These are phyloP conservation scores for Neonectria neomacrospora DNA, from an alignment of 2,329 filamentous ascomycete species.

Conservation along the genomic window DNA sequence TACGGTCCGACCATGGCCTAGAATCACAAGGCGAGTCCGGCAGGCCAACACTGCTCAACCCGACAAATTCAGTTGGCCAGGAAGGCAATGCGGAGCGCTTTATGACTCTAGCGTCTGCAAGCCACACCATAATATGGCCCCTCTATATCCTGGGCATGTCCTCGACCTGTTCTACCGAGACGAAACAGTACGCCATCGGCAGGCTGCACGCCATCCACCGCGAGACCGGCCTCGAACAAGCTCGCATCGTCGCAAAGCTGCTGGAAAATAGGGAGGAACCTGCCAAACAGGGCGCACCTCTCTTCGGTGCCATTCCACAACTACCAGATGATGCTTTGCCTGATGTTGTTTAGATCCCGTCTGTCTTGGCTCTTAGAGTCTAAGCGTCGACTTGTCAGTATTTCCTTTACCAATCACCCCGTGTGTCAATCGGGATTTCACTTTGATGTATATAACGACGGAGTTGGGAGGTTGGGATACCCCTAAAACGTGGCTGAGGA, in stretches of 20 bases:
- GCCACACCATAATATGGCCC: slow-evolving; percentile 62
- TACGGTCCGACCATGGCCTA: background rate
- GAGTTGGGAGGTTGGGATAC: slow-evolving; percentile 25
- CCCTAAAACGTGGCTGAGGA: slow-evolving; percentile 13
- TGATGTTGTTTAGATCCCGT: slow-evolving; percentile 41
- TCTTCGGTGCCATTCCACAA: slow-evolving; percentile 42
- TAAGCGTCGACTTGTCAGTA: slow-evolving; percentile 3
- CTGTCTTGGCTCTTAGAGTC: background rate
- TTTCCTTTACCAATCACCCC: slow-evolving; percentile 2
- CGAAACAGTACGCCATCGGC: slow-evolving; percentile 57
- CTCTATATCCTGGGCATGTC: slow-evolving; percentile 62
- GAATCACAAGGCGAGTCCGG: slow-evolving; percentile 34
- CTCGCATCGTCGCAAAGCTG: slow-evolving; percentile 55
- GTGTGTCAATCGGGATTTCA: slow-evolving; percentile 16
- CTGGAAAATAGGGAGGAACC: slow-evolving; percentile 50
- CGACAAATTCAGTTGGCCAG: slow-evolving; percentile 49
- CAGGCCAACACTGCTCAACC: slow-evolving; percentile 54
- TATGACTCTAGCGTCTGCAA: slow-evolving; percentile 60
- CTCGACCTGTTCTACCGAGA: slow-evolving; percentile 54
- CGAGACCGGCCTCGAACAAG: slow-evolving; percentile 60
- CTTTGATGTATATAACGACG: slow-evolving; percentile 16
- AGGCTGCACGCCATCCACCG: slow-evolving; percentile 57
- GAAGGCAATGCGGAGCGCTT: slow-evolving; percentile 56
- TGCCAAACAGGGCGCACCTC: slow-evolving; percentile 4
- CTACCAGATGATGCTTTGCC: slow-evolving; percentile 42